Conservation (phyloP, 768 basidiomycete genomes). For the Lentinus brumalis region DNA sequence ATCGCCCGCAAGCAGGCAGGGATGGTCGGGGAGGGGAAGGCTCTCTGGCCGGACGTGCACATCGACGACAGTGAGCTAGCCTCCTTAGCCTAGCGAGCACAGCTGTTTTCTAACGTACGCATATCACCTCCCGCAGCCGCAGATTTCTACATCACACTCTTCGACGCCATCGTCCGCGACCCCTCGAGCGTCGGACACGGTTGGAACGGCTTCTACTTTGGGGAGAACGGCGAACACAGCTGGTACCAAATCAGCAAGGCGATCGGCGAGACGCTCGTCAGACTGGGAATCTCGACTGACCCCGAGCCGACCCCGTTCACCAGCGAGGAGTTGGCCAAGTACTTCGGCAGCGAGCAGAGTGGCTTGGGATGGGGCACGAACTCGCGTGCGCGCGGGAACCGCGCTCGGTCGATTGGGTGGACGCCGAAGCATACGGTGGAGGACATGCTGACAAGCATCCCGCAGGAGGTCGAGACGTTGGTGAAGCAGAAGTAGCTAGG, state of each 20-base stretch:
- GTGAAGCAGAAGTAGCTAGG: too few species aligned
- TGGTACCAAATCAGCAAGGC: slow-evolving; percentile 34
- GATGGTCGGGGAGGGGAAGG: slow-evolving; percentile 55
- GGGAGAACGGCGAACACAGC: slow-evolving; percentile 31
- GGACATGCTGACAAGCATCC: slow-evolving; percentile 46
- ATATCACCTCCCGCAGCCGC: slow-evolving; percentile 35
- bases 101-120: not conserved
- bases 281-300: slow-evolving; percentile 27
- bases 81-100: not conserved
- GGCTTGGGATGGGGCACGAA: slow-evolving; percentile 6
- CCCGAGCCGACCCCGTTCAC: slow-evolving; percentile 45
- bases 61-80: slow-evolving; percentile 42
- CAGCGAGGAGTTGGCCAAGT: slow-evolving; percentile 43
- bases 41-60: slow-evolving; percentile 60
- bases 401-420: slow-evolving; percentile 45
- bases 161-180: slow-evolving; percentile 36
- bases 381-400: slow-evolving; percentile 8
- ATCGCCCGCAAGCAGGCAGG: slow-evolving; percentile 50
- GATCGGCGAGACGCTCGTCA: slow-evolving; percentile 36
- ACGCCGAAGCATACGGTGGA: slow-evolving; percentile 41
- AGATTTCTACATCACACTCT: slow-evolving; percentile 42
- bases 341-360: slow-evolving; percentile 7
- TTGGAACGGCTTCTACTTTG: slow-evolving; percentile 37
- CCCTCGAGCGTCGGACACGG: slow-evolving; percentile 28
- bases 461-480: slow-evolving; percentile 38